phyloP scores from a whole-genome alignment of 228 moss, liverwort and hornwort species.

The Sphagnum fallax region DNA sequence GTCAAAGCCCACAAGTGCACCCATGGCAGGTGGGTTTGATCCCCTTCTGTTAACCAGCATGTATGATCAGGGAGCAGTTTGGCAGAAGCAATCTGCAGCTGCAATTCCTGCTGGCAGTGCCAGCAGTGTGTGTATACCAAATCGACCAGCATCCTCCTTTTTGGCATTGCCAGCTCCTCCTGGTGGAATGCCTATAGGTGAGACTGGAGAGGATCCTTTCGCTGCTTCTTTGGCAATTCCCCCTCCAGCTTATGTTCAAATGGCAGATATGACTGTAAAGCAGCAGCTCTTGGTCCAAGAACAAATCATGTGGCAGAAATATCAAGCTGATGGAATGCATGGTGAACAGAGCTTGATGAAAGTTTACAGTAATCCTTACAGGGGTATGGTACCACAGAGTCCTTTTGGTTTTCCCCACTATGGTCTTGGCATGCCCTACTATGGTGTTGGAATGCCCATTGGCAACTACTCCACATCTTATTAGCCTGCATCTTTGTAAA shows the following conservation, averaged over 20 bases:
- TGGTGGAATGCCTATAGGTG: slow-evolving; percentile 54
- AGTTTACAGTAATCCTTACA: slow-evolving; percentile 42
- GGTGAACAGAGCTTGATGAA: slow-evolving; percentile 74
- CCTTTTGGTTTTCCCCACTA: slow-evolving; percentile 18
- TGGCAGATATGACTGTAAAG: slow-evolving; percentile 83
- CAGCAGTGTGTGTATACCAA: slow-evolving; percentile 71
- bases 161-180: slow-evolving; percentile 88
- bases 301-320: slow-evolving; percentile 92
- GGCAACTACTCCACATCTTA: slow-evolving; percentile 4
- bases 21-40: slow-evolving; percentile 87
- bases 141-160: slow-evolving; percentile 58
- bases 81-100: slow-evolving; percentile 37
- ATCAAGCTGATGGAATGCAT: slow-evolving; percentile 88
- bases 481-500: neutral
- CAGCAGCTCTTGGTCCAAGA: slow-evolving; percentile 79
- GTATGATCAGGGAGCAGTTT: slow-evolving; percentile 83
- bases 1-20: slow-evolving; percentile 52
- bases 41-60: slow-evolving; percentile 86
- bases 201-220: slow-evolving; percentile 80
- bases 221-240: slow-evolving; percentile 68
- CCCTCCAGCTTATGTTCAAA: slow-evolving; percentile 95
- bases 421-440: slow-evolving; percentile 17
- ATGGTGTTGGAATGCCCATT: slow-evolving; percentile 44
- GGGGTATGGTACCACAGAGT: slow-evolving; percentile 31
- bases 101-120: slow-evolving; percentile 64